Base-by-base conservation (phyloP, 768 basidiomycete species). In the Panaeolus papilionaceus region DNA sequence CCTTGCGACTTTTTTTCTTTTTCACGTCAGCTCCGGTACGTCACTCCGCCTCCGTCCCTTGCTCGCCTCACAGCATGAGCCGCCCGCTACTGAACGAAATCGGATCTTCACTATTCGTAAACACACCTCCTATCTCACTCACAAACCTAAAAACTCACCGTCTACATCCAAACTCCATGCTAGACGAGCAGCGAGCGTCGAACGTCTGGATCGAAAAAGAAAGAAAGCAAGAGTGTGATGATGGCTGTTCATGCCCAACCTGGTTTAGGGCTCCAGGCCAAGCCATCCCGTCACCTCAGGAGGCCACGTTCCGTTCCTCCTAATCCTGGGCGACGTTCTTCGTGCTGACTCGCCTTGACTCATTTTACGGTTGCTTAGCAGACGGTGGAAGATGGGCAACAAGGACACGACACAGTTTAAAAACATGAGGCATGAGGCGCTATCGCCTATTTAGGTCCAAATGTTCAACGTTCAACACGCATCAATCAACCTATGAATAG, bases 11-110 rank as follows among this genome's bases (percentile, higher is more conserved):
- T 49, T 49, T 49, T 49, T 49, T 49, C 23, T 49, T 26, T 49
- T 33, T 49, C 47, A 49, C 47, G 47, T 49, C 47, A 49, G 47
- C 47, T 20, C 47, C 47, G 47, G 20, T 49, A 49, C 47, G 20
- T 49, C 47, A 49, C 47, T 23, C n/a, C 47, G 47, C 47, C 47
- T n/a, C 47, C 47, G 47, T 49, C 47, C 47, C 47, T 49, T 20
- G 42, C 5, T 6, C 14, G 9, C 6, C 3, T 26, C n/a, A 8
- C 20, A 6, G n/a, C 23, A 33, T 33, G 20, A 49, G n/a, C 5
- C n/a, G 20, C 12, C 20, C 18, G 0, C 42, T 20, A 10, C 20
- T 12, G 20, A 20, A 10, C 20, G 16, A 49, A 49, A 23, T 9
- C 47, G 47, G 47, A 49, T 23, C 47, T 49, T 49, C 47, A 14